Evolutionary conservation across 2,329 filamentous ascomycete genomes (phyloP), one percentile per base, ranked within the genome.

Genomic region (Aspergillus fumigatus): DNA sequence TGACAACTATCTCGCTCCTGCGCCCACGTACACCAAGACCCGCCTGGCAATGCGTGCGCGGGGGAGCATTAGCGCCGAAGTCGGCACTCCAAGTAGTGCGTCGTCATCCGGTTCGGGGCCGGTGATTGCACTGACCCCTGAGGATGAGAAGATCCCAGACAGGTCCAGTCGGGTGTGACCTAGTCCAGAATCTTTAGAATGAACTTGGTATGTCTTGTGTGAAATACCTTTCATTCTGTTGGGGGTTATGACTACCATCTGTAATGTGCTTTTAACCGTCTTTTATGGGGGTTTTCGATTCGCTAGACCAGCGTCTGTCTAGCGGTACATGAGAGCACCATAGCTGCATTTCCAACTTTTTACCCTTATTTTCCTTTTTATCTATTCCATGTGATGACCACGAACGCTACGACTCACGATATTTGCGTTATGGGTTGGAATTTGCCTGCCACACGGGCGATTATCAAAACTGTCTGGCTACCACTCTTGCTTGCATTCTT

Each of bases 1-100:
- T 11, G 85, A 89, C 63, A 80, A 81, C 29, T 89, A 89, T 65
- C 79, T 89, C 8, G 75, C 76, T 14, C 82, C 84, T 50, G 72
- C 75, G 9, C 72, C 77, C 1, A 74, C 75, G 1, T 67, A 69
- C 50, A 66, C 67, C 21, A 70, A 61, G 49, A 69, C 67, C 10
- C 65, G 70, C 23, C 61, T 73, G 43, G 61, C 69, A 6, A 60
- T 71, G 14, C 64, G 70, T 27, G 69, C 68, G 8, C 62, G 66
- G 57, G 66, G 61, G 47, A 73, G 66, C 52, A 55, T 69, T 21
- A 66, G 66, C 47, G 59, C 60, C 43, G 69, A 69, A 23, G 58
- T 54, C 8, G 65, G 69, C 23, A 68, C 68, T 26, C 61, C 61
- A 14, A 61, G 56, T 25, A 62, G 56, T 25, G 56, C 60, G 25